Evolutionary conservation across 768 basidiomycete species (phyloP), one percentile per base, ranked within the genome.

Genomic region (Lentinula boryana): DNA sequence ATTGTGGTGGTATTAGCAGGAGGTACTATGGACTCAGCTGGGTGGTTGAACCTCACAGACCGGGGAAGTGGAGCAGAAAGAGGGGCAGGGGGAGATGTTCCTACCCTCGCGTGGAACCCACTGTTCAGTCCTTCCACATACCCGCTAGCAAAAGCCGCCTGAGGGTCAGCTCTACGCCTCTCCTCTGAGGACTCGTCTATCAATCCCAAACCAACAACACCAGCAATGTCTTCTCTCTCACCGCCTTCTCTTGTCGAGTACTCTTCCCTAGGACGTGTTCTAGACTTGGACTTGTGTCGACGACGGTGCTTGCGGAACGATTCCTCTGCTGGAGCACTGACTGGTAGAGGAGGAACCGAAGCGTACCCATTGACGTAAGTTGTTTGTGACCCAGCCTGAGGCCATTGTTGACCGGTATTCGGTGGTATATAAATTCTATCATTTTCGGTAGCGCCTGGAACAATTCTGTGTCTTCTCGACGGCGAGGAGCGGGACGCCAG

Each of bases 121-220:
- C n/a, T 58, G 32, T 31, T 50, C 15, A 58, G 23, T 49, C 57
- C 57, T 49, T 58, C 57, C 57, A 36, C 33, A 27, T 58, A 58
- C 1, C 57, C 57, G 23, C 15, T 58, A 15, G 18, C 33, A 23
- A 48, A 58, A n/a, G 57, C 57, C 12, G 44, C 23, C 7, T 46
- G 16, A 49, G 57, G 44, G 21, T 41, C 40, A 43, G 16, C 35
- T 36, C 10, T 6, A 16, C 57, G 57, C 23, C 46, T 46, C 2
- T 58, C 57, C 57, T 58, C 57, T 4, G 33, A 32, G 7, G 43
- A 48, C n/a, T 60, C 58, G 43, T 60, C 58, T 49, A 60, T 52
- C 40, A 60, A 41, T 9, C 58, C 58, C 40, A 60, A 49, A 49
- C 49, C 50, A 3, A 35, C 38, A 15, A 60, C 58, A 43, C 58